These are phyloP conservation scores for Kwoniella dejecticola DNA, from an alignment of 768 basidiomycete genomes.

Conservation along the genomic window DNA sequence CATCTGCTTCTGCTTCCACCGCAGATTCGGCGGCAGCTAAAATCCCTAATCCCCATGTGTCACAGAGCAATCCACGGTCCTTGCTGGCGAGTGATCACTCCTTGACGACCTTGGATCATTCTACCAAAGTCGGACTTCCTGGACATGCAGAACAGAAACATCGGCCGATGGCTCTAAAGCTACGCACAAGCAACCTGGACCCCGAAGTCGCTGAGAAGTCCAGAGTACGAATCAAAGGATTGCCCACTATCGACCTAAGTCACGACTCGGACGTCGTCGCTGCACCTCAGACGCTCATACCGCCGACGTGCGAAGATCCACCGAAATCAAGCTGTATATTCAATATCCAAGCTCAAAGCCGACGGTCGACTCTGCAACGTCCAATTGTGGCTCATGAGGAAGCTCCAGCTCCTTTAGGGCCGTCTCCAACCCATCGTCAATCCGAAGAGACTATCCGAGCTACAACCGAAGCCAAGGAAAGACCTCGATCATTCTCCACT, in stretches of 20 bases:
- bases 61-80: too few relatives aligned
- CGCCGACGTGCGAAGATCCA: too few relatives aligned
- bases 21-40: background rate
- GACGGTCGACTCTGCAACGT: too few relatives aligned
- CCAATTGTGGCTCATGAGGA: background rate
- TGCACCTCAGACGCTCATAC: background rate
- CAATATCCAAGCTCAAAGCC: background rate
- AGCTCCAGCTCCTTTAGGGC: background rate
- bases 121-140: background rate
- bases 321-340: too few relatives aligned
- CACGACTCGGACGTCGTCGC: background rate
- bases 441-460: conserved; percentile 8
- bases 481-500: conserved; percentile 7
- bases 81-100: too few relatives aligned
- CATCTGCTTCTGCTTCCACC: background rate
- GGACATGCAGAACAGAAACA: background rate
- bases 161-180: conserved; percentile 28
- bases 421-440: background rate
- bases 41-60: too few relatives aligned
- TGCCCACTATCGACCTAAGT: background rate
- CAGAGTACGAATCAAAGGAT: background rate
- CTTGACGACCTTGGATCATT: background rate
- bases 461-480: background rate
- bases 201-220: background rate
- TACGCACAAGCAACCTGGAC: conserved; percentile 31